phyloP scores from a whole-genome alignment of 139 green algal species.

The Nannochloris sp. region DNA sequence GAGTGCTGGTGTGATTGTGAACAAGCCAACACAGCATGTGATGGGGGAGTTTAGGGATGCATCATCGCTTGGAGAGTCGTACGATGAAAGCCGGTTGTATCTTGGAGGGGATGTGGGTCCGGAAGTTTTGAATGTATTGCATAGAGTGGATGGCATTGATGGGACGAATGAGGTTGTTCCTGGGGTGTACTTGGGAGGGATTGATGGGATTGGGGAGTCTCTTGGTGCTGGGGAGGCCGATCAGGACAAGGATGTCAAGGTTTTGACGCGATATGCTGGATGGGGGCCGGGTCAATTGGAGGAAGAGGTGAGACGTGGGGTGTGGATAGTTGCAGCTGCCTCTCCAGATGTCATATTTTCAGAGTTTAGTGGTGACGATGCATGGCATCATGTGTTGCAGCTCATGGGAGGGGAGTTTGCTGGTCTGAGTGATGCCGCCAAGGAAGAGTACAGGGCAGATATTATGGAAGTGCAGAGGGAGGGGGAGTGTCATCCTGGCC shows the following conservation, averaged over 20 bases:
- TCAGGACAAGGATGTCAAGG: constrained; percentile 39
- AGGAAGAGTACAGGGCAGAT: constrained; percentile 12
- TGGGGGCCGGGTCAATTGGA: constrained; percentile 74
- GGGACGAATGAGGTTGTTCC: constrained; percentile 25
- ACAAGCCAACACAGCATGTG: constrained; percentile 52
- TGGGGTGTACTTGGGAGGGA: constrained; percentile 20
- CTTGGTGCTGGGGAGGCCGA: constrained; percentile 16
- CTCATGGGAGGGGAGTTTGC: constrained; percentile 27
- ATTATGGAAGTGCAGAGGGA: constrained; percentile 8
- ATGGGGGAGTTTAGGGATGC: constrained; percentile 33
- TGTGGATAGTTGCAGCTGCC: constrained; percentile 65
- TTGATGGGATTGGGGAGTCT: constrained; percentile 10
- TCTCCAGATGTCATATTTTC: constrained; percentile 35
- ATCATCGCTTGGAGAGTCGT: constrained; percentile 37
- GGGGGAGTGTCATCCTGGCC: neutral
- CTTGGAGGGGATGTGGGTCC: constrained; percentile 71
- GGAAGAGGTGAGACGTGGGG: constrained; percentile 51
- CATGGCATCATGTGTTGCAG: constrained; percentile 16
- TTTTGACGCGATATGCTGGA: constrained; percentile 50
- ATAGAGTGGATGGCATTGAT: constrained; percentile 40
- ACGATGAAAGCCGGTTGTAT: constrained; percentile 48
- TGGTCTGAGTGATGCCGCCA: constrained; percentile 14
- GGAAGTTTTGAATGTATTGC: constrained; percentile 52
- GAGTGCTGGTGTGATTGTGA: constrained; percentile 73
- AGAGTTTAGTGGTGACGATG: neutral